A percentile compares a stretch with the other conserved stretches of the same genome.
phyloP scores from a whole-genome alignment of 352 stramenopile species.

The Pythium angustatum region DNA sequence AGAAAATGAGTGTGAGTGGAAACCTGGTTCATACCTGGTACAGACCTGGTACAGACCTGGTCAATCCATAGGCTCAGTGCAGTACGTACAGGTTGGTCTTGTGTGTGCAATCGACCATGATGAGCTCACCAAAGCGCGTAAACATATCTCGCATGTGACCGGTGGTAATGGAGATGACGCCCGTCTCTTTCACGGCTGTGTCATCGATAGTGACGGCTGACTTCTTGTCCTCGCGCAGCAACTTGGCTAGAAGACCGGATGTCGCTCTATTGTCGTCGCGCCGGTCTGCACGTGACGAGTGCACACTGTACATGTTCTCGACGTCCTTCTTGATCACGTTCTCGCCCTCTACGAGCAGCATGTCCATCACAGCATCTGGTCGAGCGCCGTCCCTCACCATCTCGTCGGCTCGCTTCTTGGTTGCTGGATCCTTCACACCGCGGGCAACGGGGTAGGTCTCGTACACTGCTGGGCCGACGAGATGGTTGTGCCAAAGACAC shows the following conservation, averaged over 20 bases:
- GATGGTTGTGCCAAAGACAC: background rate
- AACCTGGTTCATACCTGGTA: too few species aligned
- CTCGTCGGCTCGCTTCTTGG: background rate
- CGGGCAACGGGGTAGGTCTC: constrained; percentile 1
- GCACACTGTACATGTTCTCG: background rate
- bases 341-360: background rate
- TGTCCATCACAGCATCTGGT: background rate
- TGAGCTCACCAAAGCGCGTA: background rate
- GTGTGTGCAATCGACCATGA: constrained; percentile 4
- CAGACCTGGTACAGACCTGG: background rate
- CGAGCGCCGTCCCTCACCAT: background rate
- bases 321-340: background rate
- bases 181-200: background rate
- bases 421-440: background rate
- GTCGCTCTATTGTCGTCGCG: background rate
- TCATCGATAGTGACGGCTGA: background rate
- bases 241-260: background rate
- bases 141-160: constrained; percentile 5
- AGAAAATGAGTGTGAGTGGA: background rate
- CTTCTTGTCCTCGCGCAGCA: background rate
- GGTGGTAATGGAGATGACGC: constrained; percentile 5
- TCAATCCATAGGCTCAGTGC: background rate
- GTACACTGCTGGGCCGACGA: background rate
- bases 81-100: background rate
- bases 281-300: background rate